Evolutionary conservation across 164 flowering plant genomes (phyloP), one percentile per base, ranked within the genome.

Genomic region (Vitis amurensis): DNA sequence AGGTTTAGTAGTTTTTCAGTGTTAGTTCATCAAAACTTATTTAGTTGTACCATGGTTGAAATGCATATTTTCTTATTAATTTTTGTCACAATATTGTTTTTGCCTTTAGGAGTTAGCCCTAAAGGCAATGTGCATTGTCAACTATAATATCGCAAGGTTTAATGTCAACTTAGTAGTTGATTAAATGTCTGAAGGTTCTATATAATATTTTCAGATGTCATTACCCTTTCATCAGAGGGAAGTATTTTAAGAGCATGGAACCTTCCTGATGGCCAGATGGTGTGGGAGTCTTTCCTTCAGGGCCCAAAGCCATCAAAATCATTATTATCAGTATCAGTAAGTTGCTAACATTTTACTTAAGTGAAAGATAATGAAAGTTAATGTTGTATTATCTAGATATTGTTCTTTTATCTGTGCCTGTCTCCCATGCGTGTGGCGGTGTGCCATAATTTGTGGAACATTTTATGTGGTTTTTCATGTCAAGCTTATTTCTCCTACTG

Each of bases 201-300:
- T 68, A 60, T 63, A 23, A 47, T 64, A 70, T 60, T 73, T 82
- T 48, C 91, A 95, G 98, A 88, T 82, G 95, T 87, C 50, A 76
- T 95, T 65, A 86, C 93, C 48, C 92, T 93, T 67, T 93, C 98
- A 51, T 91, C 97, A 11, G 83, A 74, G 67, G 98, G 97, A 72
- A 85, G 87, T 70, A 70, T 84, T 64, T 68, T 93, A 69, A 86
- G 99, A 84, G 97, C 99, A 61, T 96, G 99, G 99, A 95, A 90
- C 79, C 97, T 96, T 80, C 95, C 98, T 68, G 97, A 96, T 86
- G 99, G 98, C 49, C 98, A 91, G 83, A 86, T 96, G 97, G 89
- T 89, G 70, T 96, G 99, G 99, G 98, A 96, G 76, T 78, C 98
- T 76, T 71, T 74, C 64, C 92, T 96, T 74, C 79, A 84, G 64